Base-by-base conservation (phyloP, 768 basidiomycete species). In the Tylopilus cervinicoccineus region DNA sequence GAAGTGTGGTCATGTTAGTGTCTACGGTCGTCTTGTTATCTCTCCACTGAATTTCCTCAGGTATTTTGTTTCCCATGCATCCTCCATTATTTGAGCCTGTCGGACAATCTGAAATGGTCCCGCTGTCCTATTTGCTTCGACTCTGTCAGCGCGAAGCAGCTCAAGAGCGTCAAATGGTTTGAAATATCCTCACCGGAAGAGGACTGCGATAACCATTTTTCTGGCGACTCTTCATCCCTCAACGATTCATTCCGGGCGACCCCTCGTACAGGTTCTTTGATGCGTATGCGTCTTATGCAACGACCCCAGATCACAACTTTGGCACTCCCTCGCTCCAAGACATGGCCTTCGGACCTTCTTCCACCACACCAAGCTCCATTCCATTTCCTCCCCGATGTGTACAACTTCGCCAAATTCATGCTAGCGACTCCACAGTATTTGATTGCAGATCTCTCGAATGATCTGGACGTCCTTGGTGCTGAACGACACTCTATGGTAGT, bases 121-220 rank as follows among this genome's bases (percentile, higher is more conserved):
- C 85, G 87, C 47, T 98, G 96, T 64, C 96, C 96, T 4, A 93
- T 99, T 42, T 99, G 96, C 67, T 90, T 87, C 60, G 96, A 98
- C 72, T 88, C 93, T 12, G 78, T 99, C 38, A 85, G 87, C 67
- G 88, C 88, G 67, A 80, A 79, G 52, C 90, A 94, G 66, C 82
- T 98, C 54, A 97, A 96, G 75, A 80, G 78, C 47, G 94, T 98
- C 64, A 91, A 88, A 61, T 98, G 92, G 87, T 84, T 83, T 56
- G 84, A 89, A 51, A 79, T 77, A 19, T 72, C 72, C 20, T 62
- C 61, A 7, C 37, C 52, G 2, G 68, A 71, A 10, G 70, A 70
- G 13, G 65, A 60, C n/a, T 57, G 56, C 16, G 50, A 60, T 27
- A 55, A 47, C 22, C 26, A 38, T 38, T 6, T 52, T n/a, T 51